Conservation (phyloP, 176 grass and related monocot species). For the Carex pumila region DNA sequence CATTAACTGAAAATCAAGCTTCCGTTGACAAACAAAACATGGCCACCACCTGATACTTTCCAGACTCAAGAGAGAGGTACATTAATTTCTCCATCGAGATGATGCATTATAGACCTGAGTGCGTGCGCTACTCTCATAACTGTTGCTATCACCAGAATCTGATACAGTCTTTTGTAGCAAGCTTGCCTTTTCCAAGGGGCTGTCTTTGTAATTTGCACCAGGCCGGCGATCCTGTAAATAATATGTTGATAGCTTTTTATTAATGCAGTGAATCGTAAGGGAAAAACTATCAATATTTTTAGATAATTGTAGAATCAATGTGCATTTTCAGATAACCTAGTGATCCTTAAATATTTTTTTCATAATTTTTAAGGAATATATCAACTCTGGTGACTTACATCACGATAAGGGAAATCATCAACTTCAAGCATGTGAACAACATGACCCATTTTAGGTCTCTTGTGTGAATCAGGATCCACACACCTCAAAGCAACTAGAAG, state of each 20-base stretch:
- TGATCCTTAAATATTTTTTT: neutral
- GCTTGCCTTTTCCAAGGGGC: slow-evolving; percentile 40
- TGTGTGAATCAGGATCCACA: slow-evolving; percentile 84
- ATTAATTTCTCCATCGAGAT: slow-evolving; percentile 31
- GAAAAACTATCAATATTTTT: neutral
- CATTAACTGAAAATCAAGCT: neutral
- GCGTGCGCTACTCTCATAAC: slow-evolving; percentile 50
- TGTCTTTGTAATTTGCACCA: slow-evolving; percentile 33
- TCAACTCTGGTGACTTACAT: slow-evolving; percentile 37
- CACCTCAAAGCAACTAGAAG: slow-evolving; percentile 83
- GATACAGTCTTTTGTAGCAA: slow-evolving; percentile 21
- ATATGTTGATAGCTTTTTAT: neutral
- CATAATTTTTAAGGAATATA: neutral
- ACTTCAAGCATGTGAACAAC: slow-evolving; percentile 98
- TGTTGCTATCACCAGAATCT: slow-evolving; percentile 33
- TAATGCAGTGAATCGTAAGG: neutral
- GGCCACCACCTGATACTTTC: neutral
- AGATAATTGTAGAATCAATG: neutral
- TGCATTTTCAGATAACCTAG: neutral
- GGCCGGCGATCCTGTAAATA: slow-evolving; percentile 53
- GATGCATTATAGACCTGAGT: slow-evolving; percentile 25
- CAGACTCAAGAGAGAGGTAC: neutral
- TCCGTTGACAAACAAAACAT: neutral
- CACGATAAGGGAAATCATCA: slow-evolving; percentile 89
- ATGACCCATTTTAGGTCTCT: slow-evolving; percentile 96